Conservation (phyloP, 768 basidiomycete species). For the Rhodotorula kratochvilovae region DNA sequence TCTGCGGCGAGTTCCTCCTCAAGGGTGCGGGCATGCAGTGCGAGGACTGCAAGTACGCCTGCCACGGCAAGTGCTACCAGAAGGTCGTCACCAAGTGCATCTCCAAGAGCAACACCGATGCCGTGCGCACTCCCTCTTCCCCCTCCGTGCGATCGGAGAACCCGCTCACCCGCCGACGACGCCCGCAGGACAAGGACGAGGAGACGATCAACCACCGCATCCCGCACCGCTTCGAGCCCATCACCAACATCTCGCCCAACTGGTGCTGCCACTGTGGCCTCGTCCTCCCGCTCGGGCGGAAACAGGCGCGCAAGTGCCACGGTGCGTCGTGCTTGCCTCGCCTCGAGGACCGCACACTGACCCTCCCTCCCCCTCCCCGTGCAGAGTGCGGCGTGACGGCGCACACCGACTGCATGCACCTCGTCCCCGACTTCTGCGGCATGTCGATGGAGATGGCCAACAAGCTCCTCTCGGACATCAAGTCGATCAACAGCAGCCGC, state of each 20-base stretch:
- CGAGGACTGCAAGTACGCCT: conserved; percentile 97
- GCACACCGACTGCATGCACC: conserved; percentile 78
- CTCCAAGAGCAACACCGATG: conserved; percentile 85
- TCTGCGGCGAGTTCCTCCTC: conserved; percentile 94
- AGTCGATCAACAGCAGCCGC: conserved; percentile 54
- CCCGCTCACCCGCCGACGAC: not conserved
- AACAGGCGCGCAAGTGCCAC: conserved; percentile 90
- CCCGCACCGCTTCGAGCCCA: conserved; percentile 93
- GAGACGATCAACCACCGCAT: conserved; percentile 96
- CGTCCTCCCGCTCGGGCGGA: conserved; percentile 94
- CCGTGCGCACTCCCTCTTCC: conserved; percentile 55
- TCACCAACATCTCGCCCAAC: conserved; percentile 94
- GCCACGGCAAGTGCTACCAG: conserved; percentile 98
- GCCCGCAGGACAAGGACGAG: conserved; percentile 77
- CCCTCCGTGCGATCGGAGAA: not conserved
- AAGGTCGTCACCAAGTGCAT: conserved; percentile 99
- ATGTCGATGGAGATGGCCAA: conserved; percentile 99
- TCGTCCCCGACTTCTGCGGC: conserved; percentile 98
- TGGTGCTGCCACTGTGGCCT: conserved; percentile 98
- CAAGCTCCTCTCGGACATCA: conserved; percentile 81
- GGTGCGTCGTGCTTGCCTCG: conserved; percentile 43
- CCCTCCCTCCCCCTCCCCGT: not conserved
- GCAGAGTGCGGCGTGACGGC: conserved; percentile 90
- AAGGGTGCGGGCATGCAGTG: conserved; percentile 92
- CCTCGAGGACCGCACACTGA: too few relatives aligned